Evolutionary conservation across 1,284 basidiomycete species (phyloP).

Genomic region (Ustilago esculenta): DNA sequence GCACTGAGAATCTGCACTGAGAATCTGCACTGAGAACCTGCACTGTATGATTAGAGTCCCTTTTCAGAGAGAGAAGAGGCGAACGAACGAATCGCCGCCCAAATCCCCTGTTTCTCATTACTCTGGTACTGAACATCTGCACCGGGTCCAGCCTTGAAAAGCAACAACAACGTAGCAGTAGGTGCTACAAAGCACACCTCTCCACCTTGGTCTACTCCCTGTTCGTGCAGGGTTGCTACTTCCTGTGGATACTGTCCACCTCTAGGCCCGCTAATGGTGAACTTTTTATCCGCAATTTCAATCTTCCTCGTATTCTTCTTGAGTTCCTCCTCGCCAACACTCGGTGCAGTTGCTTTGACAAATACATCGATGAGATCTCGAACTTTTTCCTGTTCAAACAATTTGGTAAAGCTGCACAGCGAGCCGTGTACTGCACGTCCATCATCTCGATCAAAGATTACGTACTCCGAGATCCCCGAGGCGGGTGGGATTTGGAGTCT

Average conservation of each 20-base stretch:
- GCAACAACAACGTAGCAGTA: slow-evolving; percentile 31
- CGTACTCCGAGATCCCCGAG: slow-evolving; percentile 35
- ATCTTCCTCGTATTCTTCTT: slow-evolving; percentile 10
- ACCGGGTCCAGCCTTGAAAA: slow-evolving; percentile 31
- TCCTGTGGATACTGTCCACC: slow-evolving; percentile 39
- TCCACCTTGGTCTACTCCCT: slow-evolving; percentile 1
- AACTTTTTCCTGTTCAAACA: slow-evolving; percentile 11
- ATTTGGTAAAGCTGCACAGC: slow-evolving; percentile 24
- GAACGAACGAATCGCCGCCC: slow-evolving; percentile 31
- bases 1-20: no score
- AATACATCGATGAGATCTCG: slow-evolving; percentile 38
- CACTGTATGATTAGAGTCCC: slow-evolving; percentile 19
- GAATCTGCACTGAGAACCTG: no score
- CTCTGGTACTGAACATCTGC: slow-evolving; percentile 27
- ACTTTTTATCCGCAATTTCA: slow-evolving; percentile 15
- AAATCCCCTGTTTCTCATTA: slow-evolving; percentile 38
- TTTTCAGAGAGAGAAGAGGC: slow-evolving; percentile 35
- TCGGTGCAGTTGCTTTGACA: slow-evolving; percentile 25
- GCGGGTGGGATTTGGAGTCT: slow-evolving; percentile 29
- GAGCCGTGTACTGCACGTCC: slow-evolving; percentile 26
- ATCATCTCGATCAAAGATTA: slow-evolving; percentile 38
- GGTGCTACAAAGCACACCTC: slow-evolving; percentile 37
- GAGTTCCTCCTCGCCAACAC: slow-evolving; percentile 16
- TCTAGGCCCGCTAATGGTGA: slow-evolving; percentile 28
- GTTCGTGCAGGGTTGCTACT: slow-evolving; percentile 30